Evolutionary conservation across 805 yeast species (phyloP), one percentile per base, ranked within the genome.

Genomic region (Hanseniaspora occidentalis): DNA sequence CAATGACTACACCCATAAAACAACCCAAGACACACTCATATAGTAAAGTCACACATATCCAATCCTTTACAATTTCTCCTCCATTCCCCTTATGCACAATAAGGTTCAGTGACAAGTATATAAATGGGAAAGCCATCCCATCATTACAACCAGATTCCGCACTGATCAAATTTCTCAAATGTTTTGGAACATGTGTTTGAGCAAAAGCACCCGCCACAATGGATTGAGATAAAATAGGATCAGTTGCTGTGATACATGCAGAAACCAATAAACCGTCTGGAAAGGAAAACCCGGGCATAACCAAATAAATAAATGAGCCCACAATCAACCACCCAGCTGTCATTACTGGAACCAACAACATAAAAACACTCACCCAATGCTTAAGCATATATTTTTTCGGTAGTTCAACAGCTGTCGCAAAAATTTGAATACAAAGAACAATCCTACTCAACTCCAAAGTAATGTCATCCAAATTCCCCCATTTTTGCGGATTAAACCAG

Each of bases 61-160:
- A 86, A 47, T 86, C 80, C 52, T 78, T 77, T 22, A 85, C 72
- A 44, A 86, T 82, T 46, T 73, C 76, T 3, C 75, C 71, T 18
- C 35, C 44, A 9, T 18, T 60, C 3, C 82, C 82, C 23, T 70
- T 69, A 54, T 80, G 75, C n/a, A 75, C 56, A 39, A 86, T 72
- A 36, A 85, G 55, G 53, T 79, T 72, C 45, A 84, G 62, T 2
- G 92, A 76, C 33, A 88, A 54, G 58, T 61, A 69, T 68, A 84
- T 82, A 54, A 86, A 86, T 0, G 96, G 96, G 54, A 84, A 86
- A 0, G 96, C 96, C 92, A 86, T 80, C 35, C 96, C 96, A 54
- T 86, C 96, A 58, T 86, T 86, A 56, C 95, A 82, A 3, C 88
- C 94, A 0, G 89, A 79, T 51, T 82, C 94, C 1, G 92, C 88